Base-by-base conservation (phyloP, 2,329 filamentous ascomycete genomes). In the Fusarium oxysporum region DNA sequence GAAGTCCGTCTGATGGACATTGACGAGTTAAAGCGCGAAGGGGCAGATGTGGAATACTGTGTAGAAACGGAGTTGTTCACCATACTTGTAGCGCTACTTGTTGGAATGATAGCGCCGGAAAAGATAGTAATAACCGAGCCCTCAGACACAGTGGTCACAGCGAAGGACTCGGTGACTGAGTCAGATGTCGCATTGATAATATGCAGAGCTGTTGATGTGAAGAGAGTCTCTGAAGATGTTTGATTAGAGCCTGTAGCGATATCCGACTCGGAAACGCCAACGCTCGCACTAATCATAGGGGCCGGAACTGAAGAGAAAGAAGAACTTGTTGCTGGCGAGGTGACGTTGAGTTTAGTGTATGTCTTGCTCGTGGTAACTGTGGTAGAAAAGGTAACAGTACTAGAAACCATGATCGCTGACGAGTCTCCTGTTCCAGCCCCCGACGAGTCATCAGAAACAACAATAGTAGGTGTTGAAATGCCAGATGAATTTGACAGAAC, bases 101-200 rank as follows among this genome's bases (percentile, higher is more conserved):
- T 65, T 32, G 62, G 68, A 8, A 55, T 43, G 30, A 69, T 28
- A 13, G 55, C 65, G 4, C 74, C 74, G 8, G 75, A 68, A 16
- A 62, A 65, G 14, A 75, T 53, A 16, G 75, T 77, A 12, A 75
- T 53, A 25, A 74, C 23, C 12, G 70, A 74, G 4, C 62, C 65
- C 16, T 68, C 57, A 32, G 63, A 64, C 11, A 62, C 21, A 23
- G 72, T 76, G 37, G 64, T 47, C 33, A 73, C 53, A 8, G 56
- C 64, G 5, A 62, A 45, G 3, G 59, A 66, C 16, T 16, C 35
- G 23, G 25, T 51, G 37, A 32, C 40, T 41, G n/a, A 43, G 23
- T 25, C 41, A 21, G 62, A 65, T 9, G 59, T 73, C 8, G 48
- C 44, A 28, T 63, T 72, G 43, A 32, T 28, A 17, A 32, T 28